phyloP scores from a whole-genome alignment of 2,329 filamentous ascomycete species.

The Alternaria incomplexa region DNA sequence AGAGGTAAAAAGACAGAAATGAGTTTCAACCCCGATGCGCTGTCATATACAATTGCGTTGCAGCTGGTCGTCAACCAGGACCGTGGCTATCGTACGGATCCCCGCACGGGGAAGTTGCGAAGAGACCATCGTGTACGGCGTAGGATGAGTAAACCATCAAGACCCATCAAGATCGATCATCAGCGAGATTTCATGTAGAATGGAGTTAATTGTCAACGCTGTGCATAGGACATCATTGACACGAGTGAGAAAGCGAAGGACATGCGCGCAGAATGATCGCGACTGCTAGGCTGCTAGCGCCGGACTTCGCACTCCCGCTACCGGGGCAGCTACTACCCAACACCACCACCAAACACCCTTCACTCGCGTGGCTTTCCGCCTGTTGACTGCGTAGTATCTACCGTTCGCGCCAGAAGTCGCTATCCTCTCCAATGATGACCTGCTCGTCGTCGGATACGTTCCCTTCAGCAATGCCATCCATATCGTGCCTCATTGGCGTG shows the following conservation, averaged over 20 bases:
- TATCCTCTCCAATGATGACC: neutral
- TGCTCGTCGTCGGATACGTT: neutral
- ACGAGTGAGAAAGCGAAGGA: neutral
- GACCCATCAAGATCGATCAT: neutral
- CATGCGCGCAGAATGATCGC: neutral
- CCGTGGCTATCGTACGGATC: slow-evolving; percentile 4
- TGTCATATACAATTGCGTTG: slow-evolving; percentile 1
- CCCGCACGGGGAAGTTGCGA: slow-evolving; percentile 8
- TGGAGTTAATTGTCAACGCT: neutral
- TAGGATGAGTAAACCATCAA: neutral
- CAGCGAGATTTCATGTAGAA: neutral
- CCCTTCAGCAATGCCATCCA: neutral
- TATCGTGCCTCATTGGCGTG: neutral
- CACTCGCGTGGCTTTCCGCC: neutral
- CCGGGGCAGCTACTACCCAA: neutral
- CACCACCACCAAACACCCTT: neutral
- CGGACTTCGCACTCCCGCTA: neutral
- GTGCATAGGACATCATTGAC: neutral
- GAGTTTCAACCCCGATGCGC: neutral
- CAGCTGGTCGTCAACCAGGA: slow-evolving; percentile 2
- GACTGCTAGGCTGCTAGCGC: neutral
- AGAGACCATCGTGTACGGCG: neutral
- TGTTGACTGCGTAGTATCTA: neutral
- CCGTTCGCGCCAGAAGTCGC: neutral
- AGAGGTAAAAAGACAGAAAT: neutral